Conservation (phyloP, 169 alveolate genomes). For the Neospora caninum region DNA sequence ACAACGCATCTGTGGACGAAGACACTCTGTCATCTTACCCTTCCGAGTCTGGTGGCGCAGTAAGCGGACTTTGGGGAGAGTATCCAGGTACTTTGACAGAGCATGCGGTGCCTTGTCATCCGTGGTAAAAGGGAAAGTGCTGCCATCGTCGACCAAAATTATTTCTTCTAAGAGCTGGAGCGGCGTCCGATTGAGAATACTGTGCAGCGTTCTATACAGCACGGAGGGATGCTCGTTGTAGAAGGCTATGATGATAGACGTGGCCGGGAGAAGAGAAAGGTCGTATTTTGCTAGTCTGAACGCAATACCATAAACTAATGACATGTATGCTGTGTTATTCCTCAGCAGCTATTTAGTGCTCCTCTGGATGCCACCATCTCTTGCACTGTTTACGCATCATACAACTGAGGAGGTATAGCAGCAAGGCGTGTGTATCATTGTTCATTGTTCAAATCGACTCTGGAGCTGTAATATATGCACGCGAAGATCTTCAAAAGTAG, state of each 20-base stretch:
- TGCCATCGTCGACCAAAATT: conserved; percentile 67
- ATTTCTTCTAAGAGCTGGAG: conserved; percentile 72
- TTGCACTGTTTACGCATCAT: too few species aligned
- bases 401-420: too few species aligned
- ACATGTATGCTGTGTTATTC: too few species aligned
- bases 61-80: background rate
- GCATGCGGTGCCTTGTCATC: background rate
- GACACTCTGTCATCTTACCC: background rate
- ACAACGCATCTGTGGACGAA: too few species aligned
- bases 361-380: too few species aligned
- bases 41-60: background rate
- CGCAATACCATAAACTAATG: background rate
- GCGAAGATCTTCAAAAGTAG: too few species aligned
- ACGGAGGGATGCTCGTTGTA: conserved; percentile 72
- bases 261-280: conserved; percentile 26
- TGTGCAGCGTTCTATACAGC: conserved; percentile 69
- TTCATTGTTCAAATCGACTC: too few species aligned
- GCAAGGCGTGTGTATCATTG: too few species aligned
- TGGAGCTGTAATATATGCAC: too few species aligned
- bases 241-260: conserved; percentile 66
- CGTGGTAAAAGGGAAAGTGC: background rate
- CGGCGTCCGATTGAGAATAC: conserved; percentile 71
- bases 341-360: too few species aligned
- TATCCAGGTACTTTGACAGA: background rate
- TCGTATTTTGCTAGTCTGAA: background rate